phyloP scores from a whole-genome alignment of 2,329 filamentous ascomycete genomes.

The Zelopaecilomyces penicillatus region DNA sequence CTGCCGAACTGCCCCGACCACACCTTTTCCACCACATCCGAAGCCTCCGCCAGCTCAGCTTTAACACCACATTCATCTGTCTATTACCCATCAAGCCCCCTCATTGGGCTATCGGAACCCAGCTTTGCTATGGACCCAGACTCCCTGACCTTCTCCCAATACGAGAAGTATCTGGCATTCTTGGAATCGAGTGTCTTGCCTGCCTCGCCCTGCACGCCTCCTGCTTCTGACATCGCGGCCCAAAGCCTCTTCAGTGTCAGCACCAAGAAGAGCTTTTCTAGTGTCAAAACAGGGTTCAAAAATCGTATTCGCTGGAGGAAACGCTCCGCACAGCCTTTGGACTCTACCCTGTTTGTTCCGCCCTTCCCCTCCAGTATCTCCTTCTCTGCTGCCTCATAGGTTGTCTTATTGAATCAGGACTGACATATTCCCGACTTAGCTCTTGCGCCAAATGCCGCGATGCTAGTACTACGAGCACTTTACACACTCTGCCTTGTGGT shows the following conservation, averaged over 20 bases:
- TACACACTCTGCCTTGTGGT: conserved; percentile 47
- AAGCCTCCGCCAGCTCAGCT: conserved; percentile 31
- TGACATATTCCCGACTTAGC: conserved; percentile 23
- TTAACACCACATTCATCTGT: conserved; percentile 36
- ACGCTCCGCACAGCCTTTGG: conserved; percentile 24
- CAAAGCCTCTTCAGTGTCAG: conserved; percentile 37
- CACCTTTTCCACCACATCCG: conserved; percentile 36
- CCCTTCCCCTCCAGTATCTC: neutral
- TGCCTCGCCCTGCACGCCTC: conserved; percentile 29
- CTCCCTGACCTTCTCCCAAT: conserved; percentile 39
- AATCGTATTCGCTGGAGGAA: conserved; percentile 34
- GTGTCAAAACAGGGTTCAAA: conserved; percentile 36
- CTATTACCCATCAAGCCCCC: conserved; percentile 18
- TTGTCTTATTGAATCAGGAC: neutral
- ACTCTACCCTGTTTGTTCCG: conserved; percentile 24
- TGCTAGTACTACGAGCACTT: conserved; percentile 32
- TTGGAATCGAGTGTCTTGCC: conserved; percentile 29
- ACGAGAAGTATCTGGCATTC: conserved; percentile 42
- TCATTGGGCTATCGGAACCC: conserved; percentile 4
- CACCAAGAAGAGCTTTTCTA: conserved; percentile 36
- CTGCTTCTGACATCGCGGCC: conserved; percentile 21
- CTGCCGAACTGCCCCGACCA: conserved; percentile 33
- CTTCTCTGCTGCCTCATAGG: neutral
- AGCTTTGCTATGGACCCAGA: conserved; percentile 4
- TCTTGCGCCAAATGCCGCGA: conserved; percentile 50